A percentile compares a stretch with the other conserved stretches of the same genome.
These are phyloP conservation scores for Strobilomyces echinocephalus DNA, from an alignment of 768 basidiomycete species.

Conservation along the genomic window DNA sequence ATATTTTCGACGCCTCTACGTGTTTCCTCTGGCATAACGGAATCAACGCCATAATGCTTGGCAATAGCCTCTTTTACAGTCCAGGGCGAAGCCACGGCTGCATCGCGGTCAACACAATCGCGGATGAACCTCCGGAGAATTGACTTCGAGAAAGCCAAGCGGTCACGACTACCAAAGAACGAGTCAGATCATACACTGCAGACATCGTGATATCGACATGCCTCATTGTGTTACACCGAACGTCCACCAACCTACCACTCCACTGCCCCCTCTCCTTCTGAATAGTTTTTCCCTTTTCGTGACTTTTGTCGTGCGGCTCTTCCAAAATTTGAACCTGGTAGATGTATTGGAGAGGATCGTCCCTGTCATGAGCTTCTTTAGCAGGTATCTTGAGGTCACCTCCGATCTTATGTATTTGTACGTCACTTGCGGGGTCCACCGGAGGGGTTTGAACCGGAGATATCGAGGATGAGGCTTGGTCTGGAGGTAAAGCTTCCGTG, in stretches of 20 bases:
- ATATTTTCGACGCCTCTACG: conserved; percentile 72
- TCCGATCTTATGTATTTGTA: conserved; percentile 62
- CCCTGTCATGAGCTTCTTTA: conserved; percentile 64
- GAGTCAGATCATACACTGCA: conserved; percentile 2
- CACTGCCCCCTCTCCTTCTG: conserved; percentile 60
- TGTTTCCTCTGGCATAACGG: conserved; percentile 81
- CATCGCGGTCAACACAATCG: conserved; percentile 90
- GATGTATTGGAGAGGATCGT: conserved; percentile 78
- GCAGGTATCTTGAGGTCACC: conserved; percentile 72
- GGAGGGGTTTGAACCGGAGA: conserved; percentile 40
- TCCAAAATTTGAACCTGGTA: conserved; percentile 88
- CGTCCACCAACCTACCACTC: conserved; percentile 78
- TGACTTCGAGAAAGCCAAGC: conserved; percentile 92
- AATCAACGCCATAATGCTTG: conserved; percentile 76
- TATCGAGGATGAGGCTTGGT: conserved; percentile 39
- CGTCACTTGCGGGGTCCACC: conserved; percentile 45
- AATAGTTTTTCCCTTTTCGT: conserved; percentile 52
- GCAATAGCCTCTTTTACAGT: conserved; percentile 85
- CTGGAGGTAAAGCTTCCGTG: conserved; percentile 31
- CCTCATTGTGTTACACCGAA: conserved; percentile 79
- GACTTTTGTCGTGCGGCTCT: conserved; percentile 63
- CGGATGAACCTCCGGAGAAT: conserved; percentile 94
- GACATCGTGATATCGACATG: conserved; percentile 31
- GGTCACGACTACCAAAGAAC: conserved; percentile 68
- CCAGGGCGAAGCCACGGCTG: conserved; percentile 94